phyloP scores from a whole-genome alignment of 371 early-diverging fungal species.

The Mortierella sp. region DNA sequence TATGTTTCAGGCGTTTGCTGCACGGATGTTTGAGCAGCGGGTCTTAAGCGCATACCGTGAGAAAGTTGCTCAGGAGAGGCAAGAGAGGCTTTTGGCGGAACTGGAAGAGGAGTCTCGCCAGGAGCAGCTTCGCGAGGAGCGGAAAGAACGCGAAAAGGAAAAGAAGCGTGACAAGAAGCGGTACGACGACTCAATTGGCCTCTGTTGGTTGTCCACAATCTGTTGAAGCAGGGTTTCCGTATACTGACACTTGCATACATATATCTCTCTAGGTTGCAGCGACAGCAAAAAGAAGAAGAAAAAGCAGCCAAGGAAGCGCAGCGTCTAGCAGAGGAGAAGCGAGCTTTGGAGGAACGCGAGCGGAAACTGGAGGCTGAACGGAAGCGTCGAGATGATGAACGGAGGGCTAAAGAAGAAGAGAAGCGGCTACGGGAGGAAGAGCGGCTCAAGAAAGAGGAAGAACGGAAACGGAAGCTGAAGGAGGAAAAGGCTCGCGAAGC shows the following conservation, averaged over 20 bases:
- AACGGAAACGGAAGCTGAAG: conserved; percentile 63
- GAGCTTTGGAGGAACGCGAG: conserved; percentile 41
- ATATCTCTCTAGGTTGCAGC: conserved; percentile 45
- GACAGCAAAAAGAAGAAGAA: conserved; percentile 69
- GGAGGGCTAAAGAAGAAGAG: conserved; percentile 63
- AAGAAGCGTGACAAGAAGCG: conserved; percentile 69
- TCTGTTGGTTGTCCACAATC: too few relatives aligned
- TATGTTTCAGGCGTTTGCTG: conserved; percentile 95
- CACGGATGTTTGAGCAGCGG: conserved; percentile 95
- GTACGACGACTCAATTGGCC: conserved; percentile 30
- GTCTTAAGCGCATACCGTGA: conserved; percentile 92
- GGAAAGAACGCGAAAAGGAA: conserved; percentile 74
- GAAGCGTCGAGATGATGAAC: conserved; percentile 65
- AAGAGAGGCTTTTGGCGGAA: conserved; percentile 80
- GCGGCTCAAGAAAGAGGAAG: conserved; percentile 63
- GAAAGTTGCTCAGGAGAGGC: conserved; percentile 87
- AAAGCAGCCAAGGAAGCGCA: conserved; percentile 68
- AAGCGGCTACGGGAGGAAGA: conserved; percentile 22
- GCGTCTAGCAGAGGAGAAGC: conserved; percentile 48
- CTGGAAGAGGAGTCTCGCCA: conserved; percentile 77
- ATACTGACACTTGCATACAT: neutral
- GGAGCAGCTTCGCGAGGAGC: conserved; percentile 75
- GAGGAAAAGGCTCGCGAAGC: conserved; percentile 65
- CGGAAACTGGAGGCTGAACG: conserved; percentile 61
- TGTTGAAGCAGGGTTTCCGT: too few relatives aligned